These are phyloP conservation scores for Aspergillus sp. DNA, from an alignment of 2,329 filamentous ascomycete genomes.

Conservation along the genomic window DNA sequence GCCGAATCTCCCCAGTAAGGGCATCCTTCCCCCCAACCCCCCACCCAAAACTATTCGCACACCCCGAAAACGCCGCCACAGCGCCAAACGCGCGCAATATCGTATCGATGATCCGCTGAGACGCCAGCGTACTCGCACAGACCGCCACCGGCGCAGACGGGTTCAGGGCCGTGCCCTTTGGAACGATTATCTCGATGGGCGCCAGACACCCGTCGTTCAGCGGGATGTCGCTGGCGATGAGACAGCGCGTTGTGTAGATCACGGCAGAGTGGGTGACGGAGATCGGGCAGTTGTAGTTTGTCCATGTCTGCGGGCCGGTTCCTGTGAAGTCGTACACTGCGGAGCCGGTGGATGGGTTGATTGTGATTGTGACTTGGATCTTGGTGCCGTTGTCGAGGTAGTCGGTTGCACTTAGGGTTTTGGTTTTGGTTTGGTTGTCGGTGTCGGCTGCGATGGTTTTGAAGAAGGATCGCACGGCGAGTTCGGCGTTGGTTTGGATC, in stretches of 20 bases:
- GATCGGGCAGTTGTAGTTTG: conserved; percentile 75
- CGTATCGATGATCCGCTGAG: conserved; percentile 73
- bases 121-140: conserved; percentile 46
- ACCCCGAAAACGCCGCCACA: conserved; percentile 72
- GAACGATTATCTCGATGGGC: conserved; percentile 71
- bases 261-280: conserved; percentile 81
- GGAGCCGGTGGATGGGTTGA: conserved; percentile 68
- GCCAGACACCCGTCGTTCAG: conserved; percentile 82
- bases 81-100: conserved; percentile 74
- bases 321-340: conserved; percentile 77
- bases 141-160: conserved; percentile 76
- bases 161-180: conserved; percentile 68
- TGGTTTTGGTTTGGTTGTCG: conserved; percentile 52
- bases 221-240: conserved; percentile 79
- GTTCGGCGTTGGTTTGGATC: conserved; percentile 78
- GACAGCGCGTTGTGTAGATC: conserved; percentile 78
- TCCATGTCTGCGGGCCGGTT: conserved; percentile 64
- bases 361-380: conserved; percentile 65
- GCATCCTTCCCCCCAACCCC: conserved; percentile 22
- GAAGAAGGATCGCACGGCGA: conserved; percentile 70
- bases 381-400: conserved; percentile 86
- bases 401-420: conserved; percentile 56
- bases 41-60: conserved; percentile 65
- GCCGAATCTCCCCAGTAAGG: not conserved
- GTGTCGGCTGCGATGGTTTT: conserved; percentile 67